Conservation (phyloP, 164 flowering plant genomes). For the Malania oleifera region DNA sequence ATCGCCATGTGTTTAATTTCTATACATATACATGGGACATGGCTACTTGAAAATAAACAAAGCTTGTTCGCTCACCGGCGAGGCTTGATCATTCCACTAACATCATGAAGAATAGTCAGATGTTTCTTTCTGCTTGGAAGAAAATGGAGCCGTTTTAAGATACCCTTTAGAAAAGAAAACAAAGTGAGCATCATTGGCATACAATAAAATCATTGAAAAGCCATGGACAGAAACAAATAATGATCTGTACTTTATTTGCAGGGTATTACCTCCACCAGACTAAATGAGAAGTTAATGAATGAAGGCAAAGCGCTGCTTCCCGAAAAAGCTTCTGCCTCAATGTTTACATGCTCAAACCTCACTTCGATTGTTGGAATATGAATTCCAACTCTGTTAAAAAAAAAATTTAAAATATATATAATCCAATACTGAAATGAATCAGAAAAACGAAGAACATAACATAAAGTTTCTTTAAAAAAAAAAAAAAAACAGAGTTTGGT, state of each 20-base stretch:
- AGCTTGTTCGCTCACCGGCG: not conserved
- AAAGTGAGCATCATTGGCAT: not conserved
- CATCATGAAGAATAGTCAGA: not conserved
- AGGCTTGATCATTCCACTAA: constrained; percentile 3
- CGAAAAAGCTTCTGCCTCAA: constrained; percentile 33
- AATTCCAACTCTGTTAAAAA: constrained; percentile 32
- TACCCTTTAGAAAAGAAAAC: not conserved
- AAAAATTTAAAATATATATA: not conserved
- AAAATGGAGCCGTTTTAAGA: not conserved
- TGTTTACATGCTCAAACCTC: constrained; percentile 32
- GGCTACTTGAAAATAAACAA: not conserved
- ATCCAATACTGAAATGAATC: not conserved
- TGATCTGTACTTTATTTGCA: not conserved
- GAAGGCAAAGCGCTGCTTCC: constrained; percentile 40
- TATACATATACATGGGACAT: no score
- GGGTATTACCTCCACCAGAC: constrained; percentile 27
- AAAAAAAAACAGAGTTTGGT: not conserved
- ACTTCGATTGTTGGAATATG: constrained; percentile 33
- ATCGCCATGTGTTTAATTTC: no score
- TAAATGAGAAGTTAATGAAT: constrained; percentile 23
- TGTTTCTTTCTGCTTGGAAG: constrained; percentile 4
- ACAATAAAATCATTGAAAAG: not conserved
- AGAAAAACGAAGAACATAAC: no score
- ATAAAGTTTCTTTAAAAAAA: not conserved
- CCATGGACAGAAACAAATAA: not conserved